A percentile compares a stretch with the other conserved stretches of the same genome.
phyloP scores from a whole-genome alignment of 495 filamentous ascomycete species.

The Hypoxylon subgilvum region DNA sequence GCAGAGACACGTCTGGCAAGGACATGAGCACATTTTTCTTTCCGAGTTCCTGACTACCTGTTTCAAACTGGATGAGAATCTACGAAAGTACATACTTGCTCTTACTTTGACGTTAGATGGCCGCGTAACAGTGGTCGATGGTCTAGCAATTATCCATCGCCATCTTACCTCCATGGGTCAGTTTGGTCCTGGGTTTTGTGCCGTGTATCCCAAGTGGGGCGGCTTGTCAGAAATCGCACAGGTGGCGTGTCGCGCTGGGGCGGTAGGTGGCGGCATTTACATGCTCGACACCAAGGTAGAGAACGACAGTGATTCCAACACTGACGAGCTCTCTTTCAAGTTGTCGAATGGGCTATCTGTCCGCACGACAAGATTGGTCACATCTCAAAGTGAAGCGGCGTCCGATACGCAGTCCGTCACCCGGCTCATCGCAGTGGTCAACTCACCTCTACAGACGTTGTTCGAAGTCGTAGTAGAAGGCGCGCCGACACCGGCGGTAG shows the following conservation, averaged over 20 bases:
- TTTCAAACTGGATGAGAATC: slow-evolving; percentile 73
- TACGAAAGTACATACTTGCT: slow-evolving; percentile 76
- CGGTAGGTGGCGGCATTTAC: slow-evolving; percentile 90
- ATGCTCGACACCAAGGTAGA: slow-evolving; percentile 67
- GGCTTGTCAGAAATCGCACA: slow-evolving; percentile 91
- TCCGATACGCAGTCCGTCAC: slow-evolving; percentile 36
- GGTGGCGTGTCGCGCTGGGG: slow-evolving; percentile 87
- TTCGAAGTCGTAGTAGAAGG: slow-evolving; percentile 78
- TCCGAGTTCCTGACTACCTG: slow-evolving; percentile 67
- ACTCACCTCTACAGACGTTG: slow-evolving; percentile 66
- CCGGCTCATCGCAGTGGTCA: slow-evolving; percentile 68
- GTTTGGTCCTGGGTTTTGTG: slow-evolving; percentile 84
- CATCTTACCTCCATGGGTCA: slow-evolving; percentile 87
- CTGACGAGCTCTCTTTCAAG: slow-evolving; percentile 50
- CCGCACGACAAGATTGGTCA: slow-evolving; percentile 61
- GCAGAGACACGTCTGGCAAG: slow-evolving; percentile 58
- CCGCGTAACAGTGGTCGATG: slow-evolving; percentile 62
- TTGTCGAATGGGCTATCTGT: slow-evolving; percentile 68
- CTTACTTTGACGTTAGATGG: slow-evolving; percentile 74
- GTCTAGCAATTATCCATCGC: slow-evolving; percentile 72
- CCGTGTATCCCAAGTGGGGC: slow-evolving; percentile 89
- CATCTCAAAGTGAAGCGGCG: slow-evolving; percentile 47
- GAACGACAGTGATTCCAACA: slow-evolving; percentile 8
- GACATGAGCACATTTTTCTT: slow-evolving; percentile 58
- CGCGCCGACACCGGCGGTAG: slow-evolving; percentile 72